Percentiles rank a stretch among this genome's conserved stretches.
phyloP scores from a whole-genome alignment of 805 yeast genomes.

The Ogataea methylovora region DNA sequence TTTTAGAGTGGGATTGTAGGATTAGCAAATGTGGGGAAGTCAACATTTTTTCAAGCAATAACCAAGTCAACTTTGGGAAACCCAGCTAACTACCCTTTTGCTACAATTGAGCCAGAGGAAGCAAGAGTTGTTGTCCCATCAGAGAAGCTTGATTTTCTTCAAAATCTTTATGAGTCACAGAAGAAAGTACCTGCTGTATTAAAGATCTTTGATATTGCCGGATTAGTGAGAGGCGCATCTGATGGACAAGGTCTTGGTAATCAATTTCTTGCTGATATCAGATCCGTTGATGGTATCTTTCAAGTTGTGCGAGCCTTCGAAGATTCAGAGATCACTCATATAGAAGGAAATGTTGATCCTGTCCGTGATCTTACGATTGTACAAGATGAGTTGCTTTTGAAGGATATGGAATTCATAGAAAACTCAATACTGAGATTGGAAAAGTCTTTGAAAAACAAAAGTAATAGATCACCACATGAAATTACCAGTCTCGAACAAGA shows the following conservation, averaged over 20 bases:
- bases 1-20: slow-evolving; percentile 42
- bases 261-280: slow-evolving; percentile 58
- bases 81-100: slow-evolving; percentile 67
- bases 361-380: slow-evolving; percentile 57
- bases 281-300: slow-evolving; percentile 66
- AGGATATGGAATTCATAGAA: slow-evolving; percentile 66
- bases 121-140: slow-evolving; percentile 49
- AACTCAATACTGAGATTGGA: slow-evolving; percentile 54
- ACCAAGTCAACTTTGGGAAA: slow-evolving; percentile 57
- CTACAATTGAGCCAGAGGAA: slow-evolving; percentile 70
- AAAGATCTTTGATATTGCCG: slow-evolving; percentile 63
- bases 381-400: slow-evolving; percentile 54
- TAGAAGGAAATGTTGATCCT: slow-evolving; percentile 59
- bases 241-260: slow-evolving; percentile 70
- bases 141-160: slow-evolving; percentile 39
- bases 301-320: slow-evolving; percentile 62
- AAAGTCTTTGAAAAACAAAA: slow-evolving; percentile 69
- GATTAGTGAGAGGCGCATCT: slow-evolving; percentile 57
- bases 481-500: slow-evolving; percentile 74
- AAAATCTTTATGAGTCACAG: slow-evolving; percentile 39
- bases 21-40: slow-evolving; percentile 61
- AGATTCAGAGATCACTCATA: slow-evolving; percentile 59
- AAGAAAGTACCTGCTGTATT: slow-evolving; percentile 47
- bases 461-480: slow-evolving; percentile 68
- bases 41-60: slow-evolving; percentile 52